Base-by-base conservation (phyloP, 2,329 filamentous ascomycete species). In the Pezicula radicicola region DNA sequence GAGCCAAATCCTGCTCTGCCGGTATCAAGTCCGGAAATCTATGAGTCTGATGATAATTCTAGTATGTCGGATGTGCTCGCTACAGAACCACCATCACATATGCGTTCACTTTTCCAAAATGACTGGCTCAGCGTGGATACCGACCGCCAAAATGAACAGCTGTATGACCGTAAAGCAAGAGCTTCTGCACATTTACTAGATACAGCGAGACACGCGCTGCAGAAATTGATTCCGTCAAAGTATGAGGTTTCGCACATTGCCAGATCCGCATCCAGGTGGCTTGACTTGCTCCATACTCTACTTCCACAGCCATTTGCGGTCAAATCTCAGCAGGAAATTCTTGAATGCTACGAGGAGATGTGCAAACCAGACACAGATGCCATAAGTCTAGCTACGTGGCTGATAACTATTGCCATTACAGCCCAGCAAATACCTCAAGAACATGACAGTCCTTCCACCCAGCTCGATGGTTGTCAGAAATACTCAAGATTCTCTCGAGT, bases 91-190 rank as follows among this genome's bases (percentile, higher is more conserved):
- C 66, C 66, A 27, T 53, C 60, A 8, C 64, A 68, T 50, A 49
- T 68, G 2, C 59, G 56, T 37, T 61, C 62, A 27, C 56, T 67
- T 9, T 67, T 68, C 51, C 60, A 67, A 36, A 66, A 67, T 46
- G 58, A 61, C 28, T 53, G 63, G 45, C 60, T 68, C n/a, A 42
- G 55, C 58, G 47, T 55, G 40, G 45, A 61, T 54, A 52, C 52
- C 61, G 13, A 56, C 58, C 33, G 46, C 25, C 36, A 51, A 36
- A 28, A 47, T 36, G 42, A 47, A 27, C 44, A 52, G 30, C 41
- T 63, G 76, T 74, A 75, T 71, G 10, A 78, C 74, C 3, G 75
- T 15, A 50, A 52, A 25, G 46, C 49, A 46, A 58, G 50, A 40
- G 36, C 46, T 27, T 49, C 46, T 35, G 41, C 46, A 35, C 39